These are phyloP conservation scores for Diplogelasinospora grovesii DNA, from an alignment of 495 filamentous ascomycete genomes.

Conservation along the genomic window DNA sequence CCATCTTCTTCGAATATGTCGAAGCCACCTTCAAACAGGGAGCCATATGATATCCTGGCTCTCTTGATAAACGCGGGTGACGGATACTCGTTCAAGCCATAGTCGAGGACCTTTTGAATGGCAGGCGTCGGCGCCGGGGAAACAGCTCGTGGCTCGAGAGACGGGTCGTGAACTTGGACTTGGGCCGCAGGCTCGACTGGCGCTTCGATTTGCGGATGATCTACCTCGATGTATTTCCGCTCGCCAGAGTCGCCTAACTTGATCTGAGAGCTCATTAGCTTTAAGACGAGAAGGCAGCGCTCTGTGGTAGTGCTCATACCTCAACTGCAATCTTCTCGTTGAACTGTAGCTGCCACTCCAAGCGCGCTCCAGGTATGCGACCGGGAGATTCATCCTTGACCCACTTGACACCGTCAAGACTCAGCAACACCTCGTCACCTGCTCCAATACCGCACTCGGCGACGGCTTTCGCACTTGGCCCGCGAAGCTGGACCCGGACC, in stretches of 20 bases:
- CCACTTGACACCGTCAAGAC: slow-evolving; percentile 60
- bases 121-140: not conserved
- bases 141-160: slow-evolving; percentile 5
- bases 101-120: slow-evolving; percentile 14
- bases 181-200: slow-evolving; percentile 3
- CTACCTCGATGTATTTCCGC: slow-evolving; percentile 38
- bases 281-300: not conserved
- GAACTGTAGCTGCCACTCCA: slow-evolving; percentile 71
- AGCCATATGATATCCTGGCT: slow-evolving; percentile 53
- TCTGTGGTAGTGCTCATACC: slow-evolving; percentile 40
- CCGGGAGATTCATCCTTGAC: slow-evolving; percentile 42
- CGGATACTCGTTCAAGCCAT: slow-evolving; percentile 43
- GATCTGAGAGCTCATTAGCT: slow-evolving; percentile 11
- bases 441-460: slow-evolving; percentile 60
- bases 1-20: slow-evolving; percentile 70
- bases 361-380: slow-evolving; percentile 56
- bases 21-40: slow-evolving; percentile 49
- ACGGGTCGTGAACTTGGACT: not conserved
- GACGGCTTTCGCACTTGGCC: slow-evolving; percentile 61
- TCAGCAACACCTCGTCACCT: slow-evolving; percentile 65
- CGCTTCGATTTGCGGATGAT: slow-evolving; percentile 27
- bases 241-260: slow-evolving; percentile 29
- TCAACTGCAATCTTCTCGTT: slow-evolving; percentile 50
- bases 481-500: slow-evolving; percentile 74
- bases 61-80: slow-evolving; percentile 75